Conservation (phyloP, 2,329 filamentous ascomycete species). For the Byssochlamys sp. region DNA sequence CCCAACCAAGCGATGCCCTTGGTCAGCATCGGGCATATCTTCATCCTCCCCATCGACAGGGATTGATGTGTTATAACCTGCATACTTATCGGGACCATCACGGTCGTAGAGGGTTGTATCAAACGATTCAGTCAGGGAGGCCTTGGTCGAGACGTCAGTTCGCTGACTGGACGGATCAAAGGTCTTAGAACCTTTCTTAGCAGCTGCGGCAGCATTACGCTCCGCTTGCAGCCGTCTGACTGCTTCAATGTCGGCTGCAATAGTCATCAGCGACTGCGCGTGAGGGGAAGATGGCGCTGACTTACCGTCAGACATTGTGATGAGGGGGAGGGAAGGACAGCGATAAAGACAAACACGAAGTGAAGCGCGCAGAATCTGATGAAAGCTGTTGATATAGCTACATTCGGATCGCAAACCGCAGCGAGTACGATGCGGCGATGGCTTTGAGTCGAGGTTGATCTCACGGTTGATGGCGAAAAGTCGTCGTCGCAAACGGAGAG, state of each 20-base stretch:
- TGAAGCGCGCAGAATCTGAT: constrained; percentile 18
- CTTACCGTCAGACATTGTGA: constrained; percentile 39
- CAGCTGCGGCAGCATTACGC: constrained; percentile 70
- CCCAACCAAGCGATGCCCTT: constrained; percentile 70
- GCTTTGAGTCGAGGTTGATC: constrained; percentile 1
- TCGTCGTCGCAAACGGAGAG: neutral
- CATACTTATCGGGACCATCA: constrained; percentile 67
- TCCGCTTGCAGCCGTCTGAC: constrained; percentile 83
- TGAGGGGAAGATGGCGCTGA: constrained; percentile 7
- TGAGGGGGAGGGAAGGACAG: constrained; percentile 8
- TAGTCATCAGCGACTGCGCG: constrained; percentile 14
- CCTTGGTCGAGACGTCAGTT: constrained; percentile 75
- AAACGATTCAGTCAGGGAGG: constrained; percentile 75
- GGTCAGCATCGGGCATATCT: constrained; percentile 66
- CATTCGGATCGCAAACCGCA: constrained; percentile 26
- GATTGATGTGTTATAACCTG: constrained; percentile 84
- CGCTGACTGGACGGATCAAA: constrained; percentile 73
- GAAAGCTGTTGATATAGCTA: constrained; percentile 20
- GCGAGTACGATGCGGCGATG: constrained; percentile 19
- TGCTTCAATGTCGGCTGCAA: constrained; percentile 67
- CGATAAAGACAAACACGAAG: constrained; percentile 16
- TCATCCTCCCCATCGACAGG: constrained; percentile 69
- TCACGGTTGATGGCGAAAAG: neutral
- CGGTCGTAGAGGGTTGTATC: constrained; percentile 81
- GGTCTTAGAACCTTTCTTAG: constrained; percentile 70